Evolutionary conservation across 75 land plant genomes (phyloP), one percentile per base, ranked within the genome.

Genomic region (Sequoiadendron giganteum): DNA sequence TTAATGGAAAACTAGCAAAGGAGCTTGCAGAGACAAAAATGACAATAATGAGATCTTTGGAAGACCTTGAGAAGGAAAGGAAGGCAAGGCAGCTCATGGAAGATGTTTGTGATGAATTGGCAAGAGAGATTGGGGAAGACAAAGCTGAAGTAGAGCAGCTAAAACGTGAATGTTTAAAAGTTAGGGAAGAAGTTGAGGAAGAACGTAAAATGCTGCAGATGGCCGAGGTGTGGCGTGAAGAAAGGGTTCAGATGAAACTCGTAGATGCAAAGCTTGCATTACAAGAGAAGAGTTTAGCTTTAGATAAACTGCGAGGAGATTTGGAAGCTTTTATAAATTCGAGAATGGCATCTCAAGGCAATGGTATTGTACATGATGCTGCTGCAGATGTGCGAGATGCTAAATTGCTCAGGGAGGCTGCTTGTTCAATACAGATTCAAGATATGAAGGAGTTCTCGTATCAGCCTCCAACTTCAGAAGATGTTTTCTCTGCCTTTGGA

Each of bases 161-260:
- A 42, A 96, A 94, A 88, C 90, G 90, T 42, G 99, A 97, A 38
- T 92, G 95, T 73, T 91, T 90, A 85, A 94, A 92, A 88, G 88
- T 93, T 5, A 90, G 94, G 52, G 99, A 98, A 81, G 99, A 98
- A 85, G 88, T 97, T 10, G 99, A 97, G 36, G 99, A 97, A 84
- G 99, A 98, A 89, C 93, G 95, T 86, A 96, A 92, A 85, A 98
- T 97, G 99, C 88, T 98, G 88, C 99, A 98, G 90, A 93, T 98
- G 95, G 97, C 99, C 5, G 99, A 98, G 93, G 99, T 97, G 40
- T 98, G 99, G 99, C 94, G 99, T 21, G 99, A 98, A 85, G 99
- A 98, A 84, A 94, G 99, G 55, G 99, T 98, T 30, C 99, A 98
- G 84, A 97, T 98, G 99, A 97, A 97, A 92, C 88, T 98, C 39